Evolutionary conservation across 768 basidiomycete genomes (phyloP).

Genomic region (Hortiboletus campestris): DNA sequence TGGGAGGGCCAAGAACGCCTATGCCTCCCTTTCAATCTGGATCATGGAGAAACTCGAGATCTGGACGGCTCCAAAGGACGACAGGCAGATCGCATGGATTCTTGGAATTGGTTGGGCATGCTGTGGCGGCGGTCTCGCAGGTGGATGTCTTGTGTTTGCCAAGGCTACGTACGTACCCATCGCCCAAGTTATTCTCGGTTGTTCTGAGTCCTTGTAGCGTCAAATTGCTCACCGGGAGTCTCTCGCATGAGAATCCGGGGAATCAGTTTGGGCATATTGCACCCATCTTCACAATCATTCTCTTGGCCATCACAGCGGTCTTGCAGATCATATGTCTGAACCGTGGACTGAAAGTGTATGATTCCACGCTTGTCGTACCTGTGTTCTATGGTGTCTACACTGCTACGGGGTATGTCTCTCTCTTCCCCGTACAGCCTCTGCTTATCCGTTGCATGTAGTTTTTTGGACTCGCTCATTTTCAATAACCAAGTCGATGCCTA

Average conservation of each 20-base stretch:
- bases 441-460: slow-evolving; percentile 33
- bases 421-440: not conserved
- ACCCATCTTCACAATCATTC: slow-evolving; percentile 69
- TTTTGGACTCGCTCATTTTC: slow-evolving; percentile 71
- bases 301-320: slow-evolving; percentile 70
- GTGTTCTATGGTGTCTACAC: slow-evolving; percentile 95
- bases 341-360: slow-evolving; percentile 85
- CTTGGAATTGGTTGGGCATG: slow-evolving; percentile 95
- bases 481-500: slow-evolving; percentile 86
- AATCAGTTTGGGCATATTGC: slow-evolving; percentile 84
- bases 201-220: slow-evolving; percentile 47
- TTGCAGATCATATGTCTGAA: slow-evolving; percentile 91
- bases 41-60: slow-evolving; percentile 63
- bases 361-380: slow-evolving; percentile 88
- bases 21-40: slow-evolving; percentile 49
- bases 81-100: slow-evolving; percentile 85
- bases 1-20: slow-evolving; percentile 37
- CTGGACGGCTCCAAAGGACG: slow-evolving; percentile 78
- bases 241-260: slow-evolving; percentile 80
- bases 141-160: slow-evolving; percentile 85
- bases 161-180: slow-evolving; percentile 36
- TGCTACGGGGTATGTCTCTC: slow-evolving; percentile 63
- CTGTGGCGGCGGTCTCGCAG: slow-evolving; percentile 86
- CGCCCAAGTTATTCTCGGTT: not conserved
- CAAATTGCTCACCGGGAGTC: slow-evolving; percentile 69